phyloP scores from a whole-genome alignment of 805 yeast species.

The Myxozyma vanderwaltii region DNA sequence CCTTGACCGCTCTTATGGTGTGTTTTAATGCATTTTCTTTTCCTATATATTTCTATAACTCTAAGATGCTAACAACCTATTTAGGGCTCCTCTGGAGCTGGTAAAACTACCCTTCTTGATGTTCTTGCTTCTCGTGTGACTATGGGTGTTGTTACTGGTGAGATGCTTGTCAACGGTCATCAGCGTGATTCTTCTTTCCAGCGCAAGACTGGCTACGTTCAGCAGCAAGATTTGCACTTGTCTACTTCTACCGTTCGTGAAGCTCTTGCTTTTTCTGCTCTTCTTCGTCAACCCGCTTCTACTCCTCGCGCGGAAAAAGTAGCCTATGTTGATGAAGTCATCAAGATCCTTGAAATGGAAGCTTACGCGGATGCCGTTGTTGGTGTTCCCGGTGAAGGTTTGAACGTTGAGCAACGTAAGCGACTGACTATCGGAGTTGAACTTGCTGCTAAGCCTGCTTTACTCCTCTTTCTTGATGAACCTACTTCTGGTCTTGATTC shows the following conservation, averaged over 20 bases:
- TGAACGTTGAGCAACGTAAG: slow-evolving; percentile 69
- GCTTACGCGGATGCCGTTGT: slow-evolving; percentile 77
- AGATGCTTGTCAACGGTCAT: slow-evolving; percentile 70
- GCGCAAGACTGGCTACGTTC: slow-evolving; percentile 78
- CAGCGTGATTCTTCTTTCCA: slow-evolving; percentile 68
- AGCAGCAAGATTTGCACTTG: slow-evolving; percentile 78
- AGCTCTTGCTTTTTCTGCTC: slow-evolving; percentile 70
- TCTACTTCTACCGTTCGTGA: slow-evolving; percentile 72
- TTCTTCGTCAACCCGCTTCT: slow-evolving; percentile 64
- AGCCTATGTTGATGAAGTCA: slow-evolving; percentile 68
- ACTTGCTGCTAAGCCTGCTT: slow-evolving; percentile 67
- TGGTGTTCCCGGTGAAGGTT: slow-evolving; percentile 75
- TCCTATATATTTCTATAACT: background rate
- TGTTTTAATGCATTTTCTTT: slow-evolving; percentile 4
- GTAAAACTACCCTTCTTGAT: slow-evolving; percentile 71
- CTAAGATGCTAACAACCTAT: background rate
- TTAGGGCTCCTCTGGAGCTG: slow-evolving; percentile 80
- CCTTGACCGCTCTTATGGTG: slow-evolving; percentile 73
- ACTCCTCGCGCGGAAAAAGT: slow-evolving; percentile 61
- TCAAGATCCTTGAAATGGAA: slow-evolving; percentile 67
- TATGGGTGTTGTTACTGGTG: slow-evolving; percentile 72
- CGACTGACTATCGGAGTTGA: slow-evolving; percentile 72
- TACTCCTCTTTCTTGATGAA: slow-evolving; percentile 63
- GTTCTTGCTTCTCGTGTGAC: slow-evolving; percentile 72
- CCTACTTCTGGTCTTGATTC: slow-evolving; percentile 74